phyloP scores from a whole-genome alignment of 805 yeast species.

The Tetrapisispora nanseiensis region DNA sequence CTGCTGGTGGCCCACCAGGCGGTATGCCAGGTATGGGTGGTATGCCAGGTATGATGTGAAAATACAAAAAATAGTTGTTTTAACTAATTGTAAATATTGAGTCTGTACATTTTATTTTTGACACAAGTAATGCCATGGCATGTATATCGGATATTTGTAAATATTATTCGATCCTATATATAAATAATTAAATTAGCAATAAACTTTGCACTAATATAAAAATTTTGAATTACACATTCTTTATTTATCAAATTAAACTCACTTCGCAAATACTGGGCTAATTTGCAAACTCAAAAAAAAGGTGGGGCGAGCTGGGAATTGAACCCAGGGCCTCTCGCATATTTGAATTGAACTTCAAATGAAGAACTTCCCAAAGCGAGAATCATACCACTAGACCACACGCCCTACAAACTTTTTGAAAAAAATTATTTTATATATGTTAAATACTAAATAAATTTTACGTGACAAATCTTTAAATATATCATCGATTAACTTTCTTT shows the following conservation, averaged over 20 bases:
- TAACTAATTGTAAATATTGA: not conserved
- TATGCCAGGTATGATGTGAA: slow-evolving; percentile 31
- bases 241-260: no score
- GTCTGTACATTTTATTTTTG: not conserved
- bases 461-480: no score
- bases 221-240: no score
- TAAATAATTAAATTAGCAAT: no score
- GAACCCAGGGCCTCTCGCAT: slow-evolving; percentile 58
- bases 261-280: no score
- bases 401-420: slow-evolving; percentile 17
- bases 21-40: slow-evolving; percentile 54
- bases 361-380: slow-evolving; percentile 37
- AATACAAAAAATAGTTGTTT: not conserved
- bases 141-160: not conserved
- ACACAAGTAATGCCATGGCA: not conserved
- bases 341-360: slow-evolving; percentile 8
- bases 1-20: slow-evolving; percentile 41
- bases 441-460: no score
- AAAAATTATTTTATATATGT: no score
- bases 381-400: slow-evolving; percentile 48
- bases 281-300: slow-evolving; percentile 2
- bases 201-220: no score
- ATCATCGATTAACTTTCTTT: no score
- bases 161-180: no score
- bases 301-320: slow-evolving; percentile 42